These are phyloP conservation scores for Apiotrichum laibachii DNA, from an alignment of 1,284 basidiomycete species.

Conservation along the genomic window DNA sequence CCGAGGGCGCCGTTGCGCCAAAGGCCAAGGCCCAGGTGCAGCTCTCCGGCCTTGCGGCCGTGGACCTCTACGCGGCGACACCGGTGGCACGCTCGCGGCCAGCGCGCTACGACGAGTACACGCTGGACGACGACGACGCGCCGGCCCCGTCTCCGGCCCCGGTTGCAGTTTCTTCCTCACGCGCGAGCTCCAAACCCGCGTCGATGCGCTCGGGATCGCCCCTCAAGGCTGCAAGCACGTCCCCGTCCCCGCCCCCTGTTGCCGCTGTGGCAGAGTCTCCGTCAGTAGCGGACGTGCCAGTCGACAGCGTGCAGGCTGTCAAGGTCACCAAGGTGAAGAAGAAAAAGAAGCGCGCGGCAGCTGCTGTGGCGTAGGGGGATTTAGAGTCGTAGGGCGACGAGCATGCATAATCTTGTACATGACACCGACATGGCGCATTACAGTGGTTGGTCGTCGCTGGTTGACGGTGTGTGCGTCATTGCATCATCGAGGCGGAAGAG, in stretches of 20 bases:
- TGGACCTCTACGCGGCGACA: conserved; percentile 18
- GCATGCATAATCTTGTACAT: no score
- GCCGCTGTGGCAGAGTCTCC: conserved; percentile 4
- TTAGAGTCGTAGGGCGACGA: no score
- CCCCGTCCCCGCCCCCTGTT: not conserved
- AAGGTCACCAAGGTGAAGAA: conserved; percentile 47
- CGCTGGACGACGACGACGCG: conserved; percentile 54
- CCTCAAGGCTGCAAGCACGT: not conserved
- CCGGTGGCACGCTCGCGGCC: not conserved
- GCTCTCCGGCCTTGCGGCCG: conserved; percentile 45
- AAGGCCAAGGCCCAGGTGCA: not conserved
- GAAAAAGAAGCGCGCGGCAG: conserved; percentile 34
- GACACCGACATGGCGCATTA: no score
- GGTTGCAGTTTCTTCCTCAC: not conserved
- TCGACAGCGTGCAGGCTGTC: conserved; percentile 41
- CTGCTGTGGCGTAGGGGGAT: not conserved
- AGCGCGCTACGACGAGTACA: conserved; percentile 61
- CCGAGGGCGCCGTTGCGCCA: conserved; percentile 56
- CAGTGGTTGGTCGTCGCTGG: no score
- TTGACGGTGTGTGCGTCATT: no score
- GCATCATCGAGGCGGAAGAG: no score
- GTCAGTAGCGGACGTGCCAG: conserved; percentile 22
- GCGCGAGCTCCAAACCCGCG: conserved; percentile 10
- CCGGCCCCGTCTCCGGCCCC: conserved; percentile 12
- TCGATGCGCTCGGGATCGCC: not conserved